phyloP scores from a whole-genome alignment of 805 yeast species.

The Nakazawaea anatomiae region DNA sequence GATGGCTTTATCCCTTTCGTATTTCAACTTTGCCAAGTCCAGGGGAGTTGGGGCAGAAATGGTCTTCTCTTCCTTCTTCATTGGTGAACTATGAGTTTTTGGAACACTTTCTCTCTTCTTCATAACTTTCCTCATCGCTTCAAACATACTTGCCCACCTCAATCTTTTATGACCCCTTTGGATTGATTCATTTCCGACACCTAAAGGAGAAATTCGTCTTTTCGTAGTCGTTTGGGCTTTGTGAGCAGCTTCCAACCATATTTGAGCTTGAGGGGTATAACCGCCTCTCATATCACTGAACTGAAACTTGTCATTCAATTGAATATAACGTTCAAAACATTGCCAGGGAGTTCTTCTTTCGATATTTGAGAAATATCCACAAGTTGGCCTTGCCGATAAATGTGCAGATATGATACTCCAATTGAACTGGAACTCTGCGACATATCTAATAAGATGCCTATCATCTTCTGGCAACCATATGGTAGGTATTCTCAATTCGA shows the following conservation, averaged over 20 bases:
- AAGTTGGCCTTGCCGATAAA: slow-evolving; percentile 58
- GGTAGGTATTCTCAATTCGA: slow-evolving; percentile 84
- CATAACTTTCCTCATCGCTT: slow-evolving; percentile 86
- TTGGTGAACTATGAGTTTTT: slow-evolving; percentile 41
- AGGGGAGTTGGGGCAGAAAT: slow-evolving; percentile 71
- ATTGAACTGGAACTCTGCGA: slow-evolving; percentile 81
- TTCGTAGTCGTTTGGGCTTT: slow-evolving; percentile 84
- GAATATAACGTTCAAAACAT: slow-evolving; percentile 94
- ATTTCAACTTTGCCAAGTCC: slow-evolving; percentile 76
- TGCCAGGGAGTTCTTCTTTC: slow-evolving; percentile 99
- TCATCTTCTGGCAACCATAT: slow-evolving; percentile 97
- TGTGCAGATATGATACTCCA: slow-evolving; percentile 91
- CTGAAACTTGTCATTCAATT: slow-evolving; percentile 83
- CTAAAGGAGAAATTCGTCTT: slow-evolving; percentile 84
- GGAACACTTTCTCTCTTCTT: slow-evolving; percentile 79
- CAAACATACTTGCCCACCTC: slow-evolving; percentile 97
- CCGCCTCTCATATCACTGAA: slow-evolving; percentile 84
- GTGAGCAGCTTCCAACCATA: slow-evolving; percentile 89
- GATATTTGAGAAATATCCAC: slow-evolving; percentile 75
- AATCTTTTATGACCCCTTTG: slow-evolving; percentile 89
- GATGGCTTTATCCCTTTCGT: slow-evolving; percentile 78
- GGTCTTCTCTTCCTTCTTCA: slow-evolving; percentile 30
- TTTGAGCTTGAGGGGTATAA: slow-evolving; percentile 75
- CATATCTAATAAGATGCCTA: slow-evolving; percentile 67
- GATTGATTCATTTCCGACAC: slow-evolving; percentile 88